Evolutionary conservation across 352 stramenopile species (phyloP).

Genomic region (Globisporangium alternatum): DNA sequence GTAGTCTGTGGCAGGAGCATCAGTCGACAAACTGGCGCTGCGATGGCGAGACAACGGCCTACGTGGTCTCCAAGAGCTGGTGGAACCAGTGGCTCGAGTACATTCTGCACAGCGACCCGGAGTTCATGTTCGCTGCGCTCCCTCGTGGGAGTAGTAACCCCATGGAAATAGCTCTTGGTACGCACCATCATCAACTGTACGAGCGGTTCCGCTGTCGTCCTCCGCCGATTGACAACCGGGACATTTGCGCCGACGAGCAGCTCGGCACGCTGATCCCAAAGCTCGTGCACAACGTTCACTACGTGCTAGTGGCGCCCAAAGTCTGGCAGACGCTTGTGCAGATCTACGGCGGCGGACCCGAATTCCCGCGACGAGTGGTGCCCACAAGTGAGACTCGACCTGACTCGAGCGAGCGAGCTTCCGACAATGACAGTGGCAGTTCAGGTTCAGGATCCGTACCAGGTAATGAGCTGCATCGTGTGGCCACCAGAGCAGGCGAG

Average conservation of each 20-base stretch:
- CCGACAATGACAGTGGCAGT: background rate
- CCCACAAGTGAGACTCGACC: background rate
- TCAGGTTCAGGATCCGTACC: background rate
- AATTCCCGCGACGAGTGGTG: slow-evolving; percentile 49
- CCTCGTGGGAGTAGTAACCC: background rate
- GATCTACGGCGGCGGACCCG: slow-evolving; percentile 53
- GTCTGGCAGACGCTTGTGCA: slow-evolving; percentile 56
- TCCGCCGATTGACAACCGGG: slow-evolving; percentile 40
- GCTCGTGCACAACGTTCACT: slow-evolving; percentile 36
- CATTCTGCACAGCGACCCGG: slow-evolving; percentile 15
- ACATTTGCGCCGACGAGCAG: slow-evolving; percentile 36
- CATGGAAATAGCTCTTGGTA: background rate
- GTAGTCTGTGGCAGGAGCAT: slow-evolving; percentile 33
- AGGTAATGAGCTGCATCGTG: background rate
- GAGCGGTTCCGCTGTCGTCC: slow-evolving; percentile 30
- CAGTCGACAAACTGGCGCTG: slow-evolving; percentile 34
- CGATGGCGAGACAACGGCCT: slow-evolving; percentile 31
- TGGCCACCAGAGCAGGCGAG: background rate
- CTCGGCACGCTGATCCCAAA: slow-evolving; percentile 34
- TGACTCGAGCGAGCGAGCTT: background rate
- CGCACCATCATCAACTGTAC: slow-evolving; percentile 10
- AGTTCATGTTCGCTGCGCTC: slow-evolving; percentile 4
- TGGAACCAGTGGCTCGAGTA: slow-evolving; percentile 58
- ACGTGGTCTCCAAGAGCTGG: slow-evolving; percentile 49
- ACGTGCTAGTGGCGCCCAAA: slow-evolving; percentile 35